Conservation (phyloP, 192 early-diverging fungal genomes). For the Obelidium mucronatum region DNA sequence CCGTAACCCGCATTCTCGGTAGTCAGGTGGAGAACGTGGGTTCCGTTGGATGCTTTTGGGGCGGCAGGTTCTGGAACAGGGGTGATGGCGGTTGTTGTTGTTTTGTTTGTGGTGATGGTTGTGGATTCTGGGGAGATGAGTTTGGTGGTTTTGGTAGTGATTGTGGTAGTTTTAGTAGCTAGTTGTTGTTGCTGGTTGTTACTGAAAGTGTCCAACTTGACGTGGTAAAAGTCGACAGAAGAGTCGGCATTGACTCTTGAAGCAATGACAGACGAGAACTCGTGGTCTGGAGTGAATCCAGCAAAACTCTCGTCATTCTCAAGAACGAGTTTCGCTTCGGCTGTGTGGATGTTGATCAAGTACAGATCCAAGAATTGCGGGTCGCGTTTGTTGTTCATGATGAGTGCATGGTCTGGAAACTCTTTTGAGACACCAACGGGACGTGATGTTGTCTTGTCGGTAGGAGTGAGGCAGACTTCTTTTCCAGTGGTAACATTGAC, state of each 20-base stretch:
- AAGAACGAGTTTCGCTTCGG: constrained; percentile 35
- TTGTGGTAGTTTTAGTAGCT: background rate
- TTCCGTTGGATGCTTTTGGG: constrained; percentile 2
- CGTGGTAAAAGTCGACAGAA: background rate
- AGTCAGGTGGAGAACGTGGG: constrained; percentile 7
- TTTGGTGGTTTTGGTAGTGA: background rate
- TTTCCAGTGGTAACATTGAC: constrained; percentile 22
- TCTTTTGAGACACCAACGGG: constrained; percentile 20
- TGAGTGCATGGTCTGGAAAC: constrained; percentile 40
- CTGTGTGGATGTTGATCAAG: constrained; percentile 36
- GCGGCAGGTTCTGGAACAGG: background rate
- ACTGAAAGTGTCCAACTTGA: background rate
- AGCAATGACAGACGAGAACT: constrained; percentile 1
- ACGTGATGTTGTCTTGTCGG: background rate
- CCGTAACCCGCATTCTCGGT: constrained; percentile 3
- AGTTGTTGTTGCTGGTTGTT: no score
- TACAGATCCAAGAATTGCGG: constrained; percentile 36
- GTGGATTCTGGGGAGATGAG: background rate
- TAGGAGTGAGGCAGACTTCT: constrained; percentile 18
- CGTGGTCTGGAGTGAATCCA: background rate
- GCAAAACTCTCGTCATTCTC: constrained; percentile 32
- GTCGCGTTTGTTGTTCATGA: constrained; percentile 43
- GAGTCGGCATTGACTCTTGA: constrained; percentile 11
- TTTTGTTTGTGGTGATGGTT: background rate
- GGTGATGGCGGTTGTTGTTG: background rate